A percentile compares a stretch with the other conserved stretches of the same genome.
These are phyloP conservation scores for Schizophyllum commune DNA, from an alignment of 1,284 basidiomycete genomes.

Conservation along the genomic window DNA sequence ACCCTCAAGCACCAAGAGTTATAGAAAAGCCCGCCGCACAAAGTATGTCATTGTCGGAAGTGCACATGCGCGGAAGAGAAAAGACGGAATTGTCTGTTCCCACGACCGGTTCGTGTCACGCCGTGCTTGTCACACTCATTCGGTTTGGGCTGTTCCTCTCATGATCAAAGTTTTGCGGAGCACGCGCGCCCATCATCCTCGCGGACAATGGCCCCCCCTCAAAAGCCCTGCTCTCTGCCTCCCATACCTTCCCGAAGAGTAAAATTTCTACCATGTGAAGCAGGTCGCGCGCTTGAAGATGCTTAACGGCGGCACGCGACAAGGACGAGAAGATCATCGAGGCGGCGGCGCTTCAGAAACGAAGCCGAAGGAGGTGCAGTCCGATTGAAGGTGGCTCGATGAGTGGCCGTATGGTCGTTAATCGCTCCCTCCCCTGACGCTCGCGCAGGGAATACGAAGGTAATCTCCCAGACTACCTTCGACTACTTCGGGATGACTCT, in stretches of 20 bases:
- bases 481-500: conserved; percentile 92
- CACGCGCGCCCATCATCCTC: too few relatives aligned
- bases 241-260: conserved; percentile 61
- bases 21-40: too few relatives aligned
- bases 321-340: conserved; percentile 85
- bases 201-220: conserved; percentile 45
- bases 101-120: too few relatives aligned
- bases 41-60: too few relatives aligned
- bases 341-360: conserved; percentile 90
- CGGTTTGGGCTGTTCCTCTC: too few relatives aligned
- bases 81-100: too few relatives aligned
- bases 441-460: conserved; percentile 83
- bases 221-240: conserved; percentile 45
- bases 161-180: too few relatives aligned
- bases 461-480: conserved; percentile 92
- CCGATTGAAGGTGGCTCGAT: conserved; percentile 96
- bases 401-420: conserved; percentile 23
- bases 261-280: conserved; percentile 94
- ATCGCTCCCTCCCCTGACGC: conserved; percentile 3
- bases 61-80: too few relatives aligned
- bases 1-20: too few relatives aligned
- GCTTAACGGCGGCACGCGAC: conserved; percentile 85
- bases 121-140: too few relatives aligned
- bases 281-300: conserved; percentile 78
- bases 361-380: conserved; percentile 82